Base-by-base conservation (phyloP, 768 basidiomycete genomes). In the Jaapia argillacea region DNA sequence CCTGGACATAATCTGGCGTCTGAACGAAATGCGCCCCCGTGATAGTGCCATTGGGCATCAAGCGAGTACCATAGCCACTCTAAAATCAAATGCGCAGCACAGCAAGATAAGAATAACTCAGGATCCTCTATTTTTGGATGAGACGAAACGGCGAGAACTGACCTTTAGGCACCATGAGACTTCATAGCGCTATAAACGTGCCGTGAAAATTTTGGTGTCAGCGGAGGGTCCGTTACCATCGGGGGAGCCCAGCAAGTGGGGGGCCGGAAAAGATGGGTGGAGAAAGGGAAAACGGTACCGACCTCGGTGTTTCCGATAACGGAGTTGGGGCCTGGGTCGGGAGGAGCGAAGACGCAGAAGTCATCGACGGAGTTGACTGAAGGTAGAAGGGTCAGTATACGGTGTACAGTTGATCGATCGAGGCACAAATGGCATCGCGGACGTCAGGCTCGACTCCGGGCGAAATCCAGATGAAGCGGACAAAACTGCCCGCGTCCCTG, bases 31-130 rank as follows among this genome's bases (percentile, higher is more conserved):
- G 82, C 14, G 74, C 81, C 41, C 78, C 78, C 1, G 63, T 67
- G 52, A 86, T 75, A n/a, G 79, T 62, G 24, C 81, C 86, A 42
- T 77, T 73, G 7, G 84, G 86, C 48, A 89, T 84, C 51, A 82
- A 56, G 40, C 77, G 77, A 12, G 75, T 71, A 24, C 82, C 83
- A 39, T 76, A 70, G 27, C 73, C 75, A 49, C 63, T 57, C 78
- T 81, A 44, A 37, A 23, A 33, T 40, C 27, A 45, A 40, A 25
- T 25, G 18, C 6, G 27, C 43, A 13, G 45, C 26, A 21, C 16
- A 28, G n/a, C 13, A 16, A 27, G 3, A 18, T 20, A n/a, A n/a
- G 21, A 26, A 28, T 45, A 27, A 35, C 38, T 27, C 21, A 36
- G 27, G 21, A n/a, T n/a, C n/a, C n/a, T n/a, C n/a, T n/a, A n/a